Conservation (phyloP, 176 grass and related monocot species). For the Saccharum officinarum region DNA sequence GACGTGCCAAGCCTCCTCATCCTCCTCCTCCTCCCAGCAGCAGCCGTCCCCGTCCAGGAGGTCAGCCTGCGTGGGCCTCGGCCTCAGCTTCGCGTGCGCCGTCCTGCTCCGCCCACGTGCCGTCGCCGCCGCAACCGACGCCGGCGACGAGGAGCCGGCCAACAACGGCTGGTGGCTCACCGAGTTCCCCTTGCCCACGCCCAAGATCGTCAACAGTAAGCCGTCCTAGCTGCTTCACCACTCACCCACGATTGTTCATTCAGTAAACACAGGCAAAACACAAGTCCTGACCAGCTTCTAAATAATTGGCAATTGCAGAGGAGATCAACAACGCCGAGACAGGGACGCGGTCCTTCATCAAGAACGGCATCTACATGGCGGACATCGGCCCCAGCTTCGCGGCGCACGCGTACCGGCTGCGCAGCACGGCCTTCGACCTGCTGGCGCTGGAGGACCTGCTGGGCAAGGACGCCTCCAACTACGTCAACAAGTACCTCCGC, state of each 20-base stretch:
- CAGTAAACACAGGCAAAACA: too few species aligned
- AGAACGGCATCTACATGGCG: conserved; percentile 73
- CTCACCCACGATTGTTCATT: too few species aligned
- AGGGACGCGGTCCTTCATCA: conserved; percentile 64
- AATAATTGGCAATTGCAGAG: conserved; percentile 29
- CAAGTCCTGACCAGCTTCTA: not conserved
- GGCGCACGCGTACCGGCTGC: conserved; percentile 62
- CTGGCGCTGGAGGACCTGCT: conserved; percentile 82
- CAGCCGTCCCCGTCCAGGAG: not conserved
- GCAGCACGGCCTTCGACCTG: conserved; percentile 82
- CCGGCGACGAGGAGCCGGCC: conserved; percentile 29
- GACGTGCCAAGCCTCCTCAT: not conserved
- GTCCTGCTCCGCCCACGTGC: conserved; percentile 31
- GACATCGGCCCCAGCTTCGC: conserved; percentile 57
- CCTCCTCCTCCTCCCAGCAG: not conserved
- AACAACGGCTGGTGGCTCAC: conserved; percentile 87
- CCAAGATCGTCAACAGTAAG: conserved; percentile 60
- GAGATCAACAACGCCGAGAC: conserved; percentile 72
- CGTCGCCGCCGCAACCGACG: conserved; percentile 28
- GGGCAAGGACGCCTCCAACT: conserved; percentile 70
- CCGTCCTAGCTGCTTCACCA: not conserved
- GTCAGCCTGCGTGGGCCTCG: conserved; percentile 18
- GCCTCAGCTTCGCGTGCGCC: conserved; percentile 44
- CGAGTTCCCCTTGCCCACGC: conserved; percentile 65
- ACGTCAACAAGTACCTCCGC: conserved; percentile 86